These are phyloP conservation scores for Chimonanthus salicifolius DNA, from an alignment of 164 flowering plant genomes.

Conservation along the genomic window DNA sequence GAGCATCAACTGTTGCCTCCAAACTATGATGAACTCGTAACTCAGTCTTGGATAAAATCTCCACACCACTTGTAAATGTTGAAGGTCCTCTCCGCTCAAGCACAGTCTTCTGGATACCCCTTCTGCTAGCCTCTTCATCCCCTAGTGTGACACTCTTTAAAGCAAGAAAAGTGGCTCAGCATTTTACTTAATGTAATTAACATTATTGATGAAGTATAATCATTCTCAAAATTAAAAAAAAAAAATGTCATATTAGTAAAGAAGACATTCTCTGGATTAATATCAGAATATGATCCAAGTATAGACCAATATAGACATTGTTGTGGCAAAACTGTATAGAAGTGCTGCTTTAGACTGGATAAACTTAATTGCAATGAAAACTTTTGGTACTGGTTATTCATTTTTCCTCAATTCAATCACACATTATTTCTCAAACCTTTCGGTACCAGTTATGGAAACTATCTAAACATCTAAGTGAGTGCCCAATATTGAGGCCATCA, in stretches of 20 bases:
- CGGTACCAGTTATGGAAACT: no score
- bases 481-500: background rate
- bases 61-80: constrained; percentile 78
- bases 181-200: background rate
- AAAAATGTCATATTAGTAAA: background rate
- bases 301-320: background rate
- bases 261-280: background rate
- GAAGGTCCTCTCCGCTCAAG: constrained; percentile 92
- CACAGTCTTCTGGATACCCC: constrained; percentile 87
- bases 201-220: background rate
- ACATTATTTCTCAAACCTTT: background rate
- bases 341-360: background rate
- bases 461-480: background rate
- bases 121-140: constrained; percentile 91
- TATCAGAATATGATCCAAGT: background rate
- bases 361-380: background rate
- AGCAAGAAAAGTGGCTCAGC: background rate
- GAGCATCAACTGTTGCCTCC: constrained; percentile 88
- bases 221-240: background rate
- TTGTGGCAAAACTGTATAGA: background rate
- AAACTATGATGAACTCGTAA: constrained; percentile 72
- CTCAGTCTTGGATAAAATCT: constrained; percentile 76
- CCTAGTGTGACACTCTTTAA: constrained; percentile 85
- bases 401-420: background rate
- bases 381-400: background rate